A percentile compares a stretch with the other conserved stretches of the same genome.
Evolutionary conservation across 164 flowering plant genomes (phyloP).

Genomic region (Vitis riparia): DNA sequence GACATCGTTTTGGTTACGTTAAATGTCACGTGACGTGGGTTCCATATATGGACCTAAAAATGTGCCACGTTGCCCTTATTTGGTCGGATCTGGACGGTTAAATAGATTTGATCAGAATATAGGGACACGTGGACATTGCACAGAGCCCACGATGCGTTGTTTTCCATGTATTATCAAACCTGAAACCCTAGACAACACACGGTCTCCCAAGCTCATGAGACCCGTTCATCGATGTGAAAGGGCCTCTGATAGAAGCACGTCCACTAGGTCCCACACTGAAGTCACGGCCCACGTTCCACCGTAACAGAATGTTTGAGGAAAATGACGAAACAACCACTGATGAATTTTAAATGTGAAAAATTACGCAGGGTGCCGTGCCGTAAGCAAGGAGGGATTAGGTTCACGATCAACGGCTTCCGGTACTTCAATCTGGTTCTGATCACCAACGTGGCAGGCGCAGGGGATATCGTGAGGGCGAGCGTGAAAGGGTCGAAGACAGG

Average conservation of each 20-base stretch:
- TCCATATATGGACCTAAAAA: too few species aligned
- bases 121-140: neutral
- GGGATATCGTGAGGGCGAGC: slow-evolving; percentile 44
- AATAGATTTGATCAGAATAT: too few species aligned
- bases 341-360: neutral
- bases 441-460: slow-evolving; percentile 70
- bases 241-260: neutral
- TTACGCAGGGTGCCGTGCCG: slow-evolving; percentile 57
- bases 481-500: slow-evolving; percentile 44
- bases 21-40: too few species aligned
- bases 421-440: slow-evolving; percentile 63
- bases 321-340: neutral
- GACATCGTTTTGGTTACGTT: too few species aligned
- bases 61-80: too few species aligned
- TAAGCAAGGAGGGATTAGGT: slow-evolving; percentile 52
- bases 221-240: neutral
- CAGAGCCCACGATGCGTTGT: neutral
- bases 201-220: slow-evolving; percentile 5
- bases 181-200: neutral
- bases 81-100: too few species aligned
- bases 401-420: slow-evolving; percentile 58
- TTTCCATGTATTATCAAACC: neutral
- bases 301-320: neutral
- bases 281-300: slow-evolving; percentile 13
- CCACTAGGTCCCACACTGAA: neutral